Evolutionary conservation across 192 early-diverging fungal genomes (phyloP).

Genomic region (Linnemannia exigua): DNA sequence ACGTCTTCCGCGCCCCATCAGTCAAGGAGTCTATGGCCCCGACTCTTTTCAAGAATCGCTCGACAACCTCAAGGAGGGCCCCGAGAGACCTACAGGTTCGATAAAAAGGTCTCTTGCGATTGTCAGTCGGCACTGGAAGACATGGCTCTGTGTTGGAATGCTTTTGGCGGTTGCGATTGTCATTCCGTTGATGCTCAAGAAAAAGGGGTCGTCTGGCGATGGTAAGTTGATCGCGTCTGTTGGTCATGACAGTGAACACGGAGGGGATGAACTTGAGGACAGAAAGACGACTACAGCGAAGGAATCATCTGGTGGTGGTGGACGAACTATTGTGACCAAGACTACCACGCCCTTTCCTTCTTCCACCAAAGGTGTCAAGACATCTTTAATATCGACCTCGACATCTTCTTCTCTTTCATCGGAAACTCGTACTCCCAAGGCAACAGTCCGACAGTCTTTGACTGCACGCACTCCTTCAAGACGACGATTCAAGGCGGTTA

Average conservation of each 20-base stretch:
- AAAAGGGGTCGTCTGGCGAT: neutral
- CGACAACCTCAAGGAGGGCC: neutral
- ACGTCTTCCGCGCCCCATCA: neutral
- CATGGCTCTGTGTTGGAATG: neutral
- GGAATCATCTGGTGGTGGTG: neutral
- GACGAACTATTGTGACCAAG: neutral
- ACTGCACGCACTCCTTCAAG: neutral
- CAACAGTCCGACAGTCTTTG: neutral
- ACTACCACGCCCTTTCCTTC: neutral
- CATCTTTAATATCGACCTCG: neutral
- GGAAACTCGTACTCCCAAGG: neutral
- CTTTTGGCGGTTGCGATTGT: neutral
- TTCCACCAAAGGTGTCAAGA: neutral
- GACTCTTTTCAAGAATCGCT: constrained; percentile 23
- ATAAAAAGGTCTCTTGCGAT: neutral
- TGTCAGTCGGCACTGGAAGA: neutral
- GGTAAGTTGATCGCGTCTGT: neutral
- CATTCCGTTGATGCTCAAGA: neutral
- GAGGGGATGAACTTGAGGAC: neutral
- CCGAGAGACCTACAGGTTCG: neutral
- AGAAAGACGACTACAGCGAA: neutral
- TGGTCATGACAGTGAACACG: neutral
- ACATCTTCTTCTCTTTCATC: neutral
- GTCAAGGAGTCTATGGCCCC: constrained; percentile 13
- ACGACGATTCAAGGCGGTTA: neutral